A percentile compares a stretch with the other conserved stretches of the same genome.
These are phyloP conservation scores for Rubroshorea leprosula DNA, from an alignment of 345 rosid species.

Conservation along the genomic window DNA sequence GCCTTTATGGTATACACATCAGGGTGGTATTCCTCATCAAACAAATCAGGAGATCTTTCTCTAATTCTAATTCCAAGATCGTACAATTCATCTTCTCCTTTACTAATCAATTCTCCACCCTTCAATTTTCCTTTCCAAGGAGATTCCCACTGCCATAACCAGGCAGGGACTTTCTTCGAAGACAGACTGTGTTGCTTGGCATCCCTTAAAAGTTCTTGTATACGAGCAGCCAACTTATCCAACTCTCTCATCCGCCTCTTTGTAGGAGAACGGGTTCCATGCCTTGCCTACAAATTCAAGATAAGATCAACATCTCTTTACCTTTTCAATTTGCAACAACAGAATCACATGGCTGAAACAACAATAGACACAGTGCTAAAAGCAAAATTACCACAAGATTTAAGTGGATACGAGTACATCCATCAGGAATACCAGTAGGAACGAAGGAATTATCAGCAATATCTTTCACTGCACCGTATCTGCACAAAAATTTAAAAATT, in stretches of 20 bases:
- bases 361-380: background rate
- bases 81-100: slow-evolving; percentile 85
- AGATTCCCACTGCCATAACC: slow-evolving; percentile 70
- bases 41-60: slow-evolving; percentile 62
- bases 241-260: slow-evolving; percentile 72
- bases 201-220: slow-evolving; percentile 49
- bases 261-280: slow-evolving; percentile 96
- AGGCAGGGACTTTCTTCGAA: slow-evolving; percentile 48
- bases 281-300: slow-evolving; percentile 61
- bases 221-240: slow-evolving; percentile 54
- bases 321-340: background rate
- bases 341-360: background rate
- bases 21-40: slow-evolving; percentile 77
- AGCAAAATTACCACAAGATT: slow-evolving; percentile 76
- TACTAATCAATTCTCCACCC: slow-evolving; percentile 70
- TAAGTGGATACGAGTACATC: slow-evolving; percentile 77
- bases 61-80: slow-evolving; percentile 68
- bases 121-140: slow-evolving; percentile 82
- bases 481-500: slow-evolving; percentile 24
- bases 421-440: slow-evolving; percentile 43
- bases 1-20: slow-evolving; percentile 74
- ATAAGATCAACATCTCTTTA: background rate
- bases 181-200: slow-evolving; percentile 45
- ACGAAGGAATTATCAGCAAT: slow-evolving; percentile 29
- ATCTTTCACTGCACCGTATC: slow-evolving; percentile 62